Conservation (phyloP, 768 basidiomycete species). For the Pholiota conissans region DNA sequence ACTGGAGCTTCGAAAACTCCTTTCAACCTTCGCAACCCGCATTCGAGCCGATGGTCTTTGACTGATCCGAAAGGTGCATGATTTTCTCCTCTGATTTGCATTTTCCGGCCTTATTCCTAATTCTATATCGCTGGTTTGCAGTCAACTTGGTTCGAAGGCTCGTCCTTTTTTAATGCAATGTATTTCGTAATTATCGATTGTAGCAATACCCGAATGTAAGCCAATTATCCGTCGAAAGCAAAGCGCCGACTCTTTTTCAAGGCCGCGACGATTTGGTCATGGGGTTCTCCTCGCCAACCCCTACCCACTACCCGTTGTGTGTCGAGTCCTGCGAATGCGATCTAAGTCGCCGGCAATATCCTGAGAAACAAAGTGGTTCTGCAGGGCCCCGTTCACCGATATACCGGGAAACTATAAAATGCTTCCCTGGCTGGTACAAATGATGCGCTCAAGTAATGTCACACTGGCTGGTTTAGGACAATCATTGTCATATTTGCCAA, state of each 20-base stretch:
- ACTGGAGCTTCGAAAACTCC: constrained; percentile 37
- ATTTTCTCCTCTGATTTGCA: neutral
- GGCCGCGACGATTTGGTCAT: no score
- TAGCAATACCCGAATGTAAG: neutral
- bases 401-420: neutral
- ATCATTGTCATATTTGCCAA: neutral
- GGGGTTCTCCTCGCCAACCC: no score
- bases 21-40: constrained; percentile 18
- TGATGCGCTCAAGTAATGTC: neutral
- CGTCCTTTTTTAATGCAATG: neutral
- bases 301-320: neutral
- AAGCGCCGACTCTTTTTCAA: neutral
- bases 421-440: neutral
- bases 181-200: neutral
- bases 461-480: neutral
- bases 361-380: neutral
- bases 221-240: neutral
- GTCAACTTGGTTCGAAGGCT: neutral
- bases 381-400: neutral
- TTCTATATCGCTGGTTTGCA: neutral
- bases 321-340: neutral
- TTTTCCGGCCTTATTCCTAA: neutral
- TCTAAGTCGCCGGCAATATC: neutral
- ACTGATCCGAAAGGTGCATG: neutral
- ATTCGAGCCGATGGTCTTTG: constrained; percentile 25